Evolutionary conservation across 257 asterid species (phyloP), one percentile per base, ranked within the genome.

Genomic region (Salvia splendens): DNA sequence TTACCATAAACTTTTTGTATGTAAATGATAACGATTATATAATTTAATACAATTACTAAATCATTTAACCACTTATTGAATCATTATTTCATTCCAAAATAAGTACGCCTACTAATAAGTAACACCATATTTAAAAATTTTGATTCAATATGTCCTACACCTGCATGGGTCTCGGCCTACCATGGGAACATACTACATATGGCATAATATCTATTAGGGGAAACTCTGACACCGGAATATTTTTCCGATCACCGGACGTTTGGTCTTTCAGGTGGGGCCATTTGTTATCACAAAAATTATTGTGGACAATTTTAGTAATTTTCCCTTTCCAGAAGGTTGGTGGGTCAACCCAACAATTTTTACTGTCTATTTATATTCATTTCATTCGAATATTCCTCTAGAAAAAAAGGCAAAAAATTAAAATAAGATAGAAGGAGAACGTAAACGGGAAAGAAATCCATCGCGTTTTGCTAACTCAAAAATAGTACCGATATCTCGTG

Each of bases 171-270:
- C 12, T 64, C 55, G 61, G 60, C 65, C 47, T n/a, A 47, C 48
- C 61, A 61, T 51, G 64, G 43, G 38, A 51, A 28, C 50, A 17
- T 55, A 17, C 63, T 68, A 59, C 68, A 70, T 35, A 59, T 36
- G 32, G 20, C 20, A 49, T 47, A 11, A 6, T 35, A 35, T 35
- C 30, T 36, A 59, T 48, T 4, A 48, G 8, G 24, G 42, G 11
- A 43, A 14, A 61, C 67, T 51, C 70, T 56, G 56, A 56, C 4
- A 57, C 75, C 70, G 70, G 75, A 52, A n/a, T 50, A 46, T 4
- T 12, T 5, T 2, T 49, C 61, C 60, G 73, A 38, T 47, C 40
- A 16, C 58, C 67, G 67, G 73, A 24, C 40, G 6, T 66, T 68
- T 30, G 48, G 40, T 54, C 40, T 17, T 32, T 32, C 16, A 55